Percentiles rank a stretch among this genome's conserved stretches.
Conservation (phyloP, 192 early-diverging fungal genomes). For the Coemansia sp. region DNA sequence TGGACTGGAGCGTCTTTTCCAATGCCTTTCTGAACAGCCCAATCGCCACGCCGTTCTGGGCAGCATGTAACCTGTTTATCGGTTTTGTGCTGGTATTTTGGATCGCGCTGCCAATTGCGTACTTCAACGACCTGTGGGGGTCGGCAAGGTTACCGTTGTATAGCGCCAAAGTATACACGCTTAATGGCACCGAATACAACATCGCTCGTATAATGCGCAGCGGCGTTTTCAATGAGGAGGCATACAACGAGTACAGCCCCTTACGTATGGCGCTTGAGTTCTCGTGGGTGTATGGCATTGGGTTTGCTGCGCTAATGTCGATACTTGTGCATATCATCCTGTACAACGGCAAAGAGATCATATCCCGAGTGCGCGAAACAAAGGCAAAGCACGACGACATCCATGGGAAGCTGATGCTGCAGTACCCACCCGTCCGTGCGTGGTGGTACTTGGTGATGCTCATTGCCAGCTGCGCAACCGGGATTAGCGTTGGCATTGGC, state of each 20-base stretch:
- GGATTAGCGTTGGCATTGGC: constrained; percentile 57
- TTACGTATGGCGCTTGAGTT: constrained; percentile 70
- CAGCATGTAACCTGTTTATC: constrained; percentile 68
- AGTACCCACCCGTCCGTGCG: constrained; percentile 69
- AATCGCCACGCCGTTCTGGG: constrained; percentile 76
- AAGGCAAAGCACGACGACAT: constrained; percentile 68
- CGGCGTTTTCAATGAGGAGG: constrained; percentile 56
- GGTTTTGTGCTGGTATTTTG: constrained; percentile 74
- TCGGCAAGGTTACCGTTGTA: constrained; percentile 63
- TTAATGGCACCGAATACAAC: constrained; percentile 61
- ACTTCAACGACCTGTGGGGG: constrained; percentile 69
- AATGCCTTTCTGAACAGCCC: constrained; percentile 62
- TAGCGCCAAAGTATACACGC: constrained; percentile 61
- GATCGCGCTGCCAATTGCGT: constrained; percentile 71
- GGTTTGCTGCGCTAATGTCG: constrained; percentile 68
- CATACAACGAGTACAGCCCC: constrained; percentile 64
- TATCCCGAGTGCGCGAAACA: constrained; percentile 60
- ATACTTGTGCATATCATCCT: constrained; percentile 67
- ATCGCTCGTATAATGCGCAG: constrained; percentile 58
- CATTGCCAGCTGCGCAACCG: constrained; percentile 51
- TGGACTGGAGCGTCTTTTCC: constrained; percentile 75
- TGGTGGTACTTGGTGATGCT: constrained; percentile 75
- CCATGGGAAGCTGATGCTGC: constrained; percentile 70
- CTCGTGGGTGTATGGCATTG: constrained; percentile 67
- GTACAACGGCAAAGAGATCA: constrained; percentile 72